Evolutionary conservation across 148 eudicot genomes (phyloP), one percentile per base, ranked within the genome.

Genomic region (Persicaria maculosa): DNA sequence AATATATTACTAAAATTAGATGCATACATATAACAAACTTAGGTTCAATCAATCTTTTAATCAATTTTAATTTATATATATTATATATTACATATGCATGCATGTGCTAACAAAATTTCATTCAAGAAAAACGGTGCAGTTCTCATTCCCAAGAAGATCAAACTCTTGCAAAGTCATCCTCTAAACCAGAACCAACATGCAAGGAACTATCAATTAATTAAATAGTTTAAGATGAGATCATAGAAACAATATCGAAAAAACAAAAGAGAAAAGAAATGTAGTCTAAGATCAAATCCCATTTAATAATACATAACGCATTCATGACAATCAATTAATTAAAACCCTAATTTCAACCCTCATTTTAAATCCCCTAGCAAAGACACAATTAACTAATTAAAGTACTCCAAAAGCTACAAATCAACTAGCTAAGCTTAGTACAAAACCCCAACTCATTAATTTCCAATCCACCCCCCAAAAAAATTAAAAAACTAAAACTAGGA

Each of bases 81-180:
- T 8, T 48, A 48, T 31, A 48, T 48, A 9, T 48, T 48, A 12
- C 12, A 48, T 36, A 40, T 65, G 70, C 70, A 65, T 65, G 70
- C 70, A 65, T 65, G 70, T 65, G 47, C 19, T 43, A 65, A 36
- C 70, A 40, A 65, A 62, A 65, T 65, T 46, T 15, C n/a, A 40
- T 40, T 43, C 40, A 15, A 43, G 46, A 12, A 65, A 65, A 36
- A 12, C n/a, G 45, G n/a, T 40, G 70, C 4, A 43, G 43, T 40
- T 25, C 8, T 5, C 70, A 65, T 65, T 65, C 46, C 70, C 70
- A 65, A 65, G 70, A 65, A 14, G 70, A 36, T 65, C 46, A 65
- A 14, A 45, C 9, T 36, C 46, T 14, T 17, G 19, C 40, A 31
- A 31, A 31, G 40, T 6, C 57, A 20, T 9, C 64, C 19, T 19